A percentile compares a stretch with the other conserved stretches of the same genome.
Evolutionary conservation across 2,329 filamentous ascomycete genomes (phyloP).

Genomic region (Aspergillus arachidicola): DNA sequence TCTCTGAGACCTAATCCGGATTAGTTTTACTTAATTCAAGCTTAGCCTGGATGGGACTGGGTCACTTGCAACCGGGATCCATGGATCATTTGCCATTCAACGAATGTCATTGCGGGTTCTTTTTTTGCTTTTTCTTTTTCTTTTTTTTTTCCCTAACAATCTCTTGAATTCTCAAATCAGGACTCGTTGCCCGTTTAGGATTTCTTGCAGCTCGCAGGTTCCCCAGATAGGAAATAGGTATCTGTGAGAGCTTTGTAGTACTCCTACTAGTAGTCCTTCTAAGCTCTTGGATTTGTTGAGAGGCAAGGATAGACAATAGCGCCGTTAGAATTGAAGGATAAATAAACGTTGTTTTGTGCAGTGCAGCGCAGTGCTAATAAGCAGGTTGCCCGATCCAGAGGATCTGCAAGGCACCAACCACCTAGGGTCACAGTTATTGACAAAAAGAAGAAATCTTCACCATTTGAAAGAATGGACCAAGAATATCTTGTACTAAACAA

Average conservation of each 20-base stretch:
- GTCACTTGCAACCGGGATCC: neutral
- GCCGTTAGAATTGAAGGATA: neutral
- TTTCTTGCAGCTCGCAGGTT: neutral
- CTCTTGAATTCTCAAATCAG: neutral
- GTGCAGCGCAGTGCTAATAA: no score
- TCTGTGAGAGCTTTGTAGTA: neutral
- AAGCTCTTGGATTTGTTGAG: slow-evolving; percentile 1
- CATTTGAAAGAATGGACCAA: neutral
- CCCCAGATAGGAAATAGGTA: neutral
- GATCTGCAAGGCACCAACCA: slow-evolving; percentile 11
- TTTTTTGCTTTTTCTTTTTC: neutral
- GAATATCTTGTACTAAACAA: neutral
- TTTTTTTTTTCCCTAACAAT: neutral
- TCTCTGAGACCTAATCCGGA: neutral
- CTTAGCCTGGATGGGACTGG: slow-evolving; percentile 1
- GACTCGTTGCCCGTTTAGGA: neutral
- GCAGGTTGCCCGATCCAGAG: neutral
- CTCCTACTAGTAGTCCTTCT: neutral
- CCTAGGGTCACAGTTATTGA: neutral
- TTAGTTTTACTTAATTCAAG: neutral
- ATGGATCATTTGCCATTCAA: neutral
- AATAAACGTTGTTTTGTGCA: neutral
- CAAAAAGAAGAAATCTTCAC: neutral
- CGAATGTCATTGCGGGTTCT: neutral
- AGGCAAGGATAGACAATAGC: slow-evolving; percentile 10